These are phyloP conservation scores for Ophioceras dolichostomum DNA, from an alignment of 2,329 filamentous ascomycete species.

Conservation along the genomic window DNA sequence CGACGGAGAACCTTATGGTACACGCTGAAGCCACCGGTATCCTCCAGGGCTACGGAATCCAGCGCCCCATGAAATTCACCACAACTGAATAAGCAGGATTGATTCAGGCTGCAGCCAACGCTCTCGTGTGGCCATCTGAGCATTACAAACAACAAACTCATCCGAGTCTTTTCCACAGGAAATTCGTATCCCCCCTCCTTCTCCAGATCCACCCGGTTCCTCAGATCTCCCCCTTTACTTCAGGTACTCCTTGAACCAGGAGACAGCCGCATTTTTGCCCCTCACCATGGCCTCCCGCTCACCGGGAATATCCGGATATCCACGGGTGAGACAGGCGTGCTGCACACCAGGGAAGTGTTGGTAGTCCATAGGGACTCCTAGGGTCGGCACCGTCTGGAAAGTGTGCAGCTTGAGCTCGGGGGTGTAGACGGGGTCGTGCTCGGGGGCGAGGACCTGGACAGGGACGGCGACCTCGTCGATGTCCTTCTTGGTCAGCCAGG, in stretches of 20 bases:
- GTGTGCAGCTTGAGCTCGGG: constrained; percentile 31
- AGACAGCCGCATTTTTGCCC: constrained; percentile 32
- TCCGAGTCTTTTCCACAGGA: too few relatives aligned
- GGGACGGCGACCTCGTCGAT: constrained; percentile 32
- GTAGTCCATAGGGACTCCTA: constrained; percentile 32
- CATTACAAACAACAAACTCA: too few relatives aligned
- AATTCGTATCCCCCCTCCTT: too few relatives aligned
- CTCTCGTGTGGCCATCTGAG: too few relatives aligned
- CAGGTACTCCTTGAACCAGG: constrained; percentile 28
- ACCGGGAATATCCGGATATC: constrained; percentile 20
- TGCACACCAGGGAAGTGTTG: constrained; percentile 34
- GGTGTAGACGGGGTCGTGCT: constrained; percentile 29
- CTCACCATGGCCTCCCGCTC: constrained; percentile 31
- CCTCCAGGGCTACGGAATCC: too few relatives aligned
- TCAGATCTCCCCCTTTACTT: too few relatives aligned
- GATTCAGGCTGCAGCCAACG: too few relatives aligned
- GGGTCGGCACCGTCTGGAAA: constrained; percentile 22
- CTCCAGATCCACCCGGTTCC: too few relatives aligned
- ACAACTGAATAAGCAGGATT: too few relatives aligned
- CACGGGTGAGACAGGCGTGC: constrained; percentile 32
- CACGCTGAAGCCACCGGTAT: too few relatives aligned
- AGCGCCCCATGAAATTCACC: too few relatives aligned
- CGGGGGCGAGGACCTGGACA: constrained; percentile 36
- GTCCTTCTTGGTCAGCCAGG: constrained; percentile 27
- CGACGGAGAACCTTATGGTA: too few relatives aligned